A percentile compares a stretch with the other conserved stretches of the same genome.
phyloP scores from a whole-genome alignment of 345 rosid species.

The Rubroshorea leprosula region DNA sequence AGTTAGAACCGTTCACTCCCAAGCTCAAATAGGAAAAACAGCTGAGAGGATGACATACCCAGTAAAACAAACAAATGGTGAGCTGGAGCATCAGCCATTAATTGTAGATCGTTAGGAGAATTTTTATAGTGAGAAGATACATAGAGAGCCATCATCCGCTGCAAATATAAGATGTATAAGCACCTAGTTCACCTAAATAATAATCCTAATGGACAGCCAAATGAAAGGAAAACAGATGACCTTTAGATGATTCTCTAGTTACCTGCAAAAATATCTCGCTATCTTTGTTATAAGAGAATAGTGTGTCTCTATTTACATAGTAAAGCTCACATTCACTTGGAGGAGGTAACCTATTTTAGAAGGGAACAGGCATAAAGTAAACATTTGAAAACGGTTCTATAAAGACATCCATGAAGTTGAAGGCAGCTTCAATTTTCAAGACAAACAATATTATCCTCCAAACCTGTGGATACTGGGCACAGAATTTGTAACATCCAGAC shows the following conservation, averaged over 20 bases:
- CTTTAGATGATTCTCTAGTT: constrained; percentile 9
- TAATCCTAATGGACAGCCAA: background rate
- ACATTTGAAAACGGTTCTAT: background rate
- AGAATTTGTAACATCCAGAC: constrained; percentile 73
- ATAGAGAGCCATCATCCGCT: constrained; percentile 96
- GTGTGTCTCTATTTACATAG: constrained; percentile 87
- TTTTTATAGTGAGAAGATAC: constrained; percentile 98
- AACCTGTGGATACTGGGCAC: constrained; percentile 72
- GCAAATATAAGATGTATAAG: constrained; percentile 30
- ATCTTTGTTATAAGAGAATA: constrained; percentile 90
- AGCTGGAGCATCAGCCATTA: constrained; percentile 99
- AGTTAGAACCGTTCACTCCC: constrained; percentile 11
- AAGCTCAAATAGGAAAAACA: constrained; percentile 11
- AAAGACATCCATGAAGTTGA: constrained; percentile 1
- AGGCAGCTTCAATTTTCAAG: constrained; percentile 6
- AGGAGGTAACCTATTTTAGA: constrained; percentile 58
- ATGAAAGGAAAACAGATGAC: background rate
- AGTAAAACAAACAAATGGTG: constrained; percentile 93
- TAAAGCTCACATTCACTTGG: constrained; percentile 84
- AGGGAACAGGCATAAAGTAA: constrained; percentile 10
- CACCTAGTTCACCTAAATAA: constrained; percentile 14
- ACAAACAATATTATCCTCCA: constrained; percentile 11
- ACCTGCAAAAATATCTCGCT: constrained; percentile 88
- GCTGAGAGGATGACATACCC: constrained; percentile 37
- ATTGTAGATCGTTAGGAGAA: constrained; percentile 94